Conservation (phyloP, 2,329 filamentous ascomycete genomes). For the Phyllosticta citribraziliensis region DNA sequence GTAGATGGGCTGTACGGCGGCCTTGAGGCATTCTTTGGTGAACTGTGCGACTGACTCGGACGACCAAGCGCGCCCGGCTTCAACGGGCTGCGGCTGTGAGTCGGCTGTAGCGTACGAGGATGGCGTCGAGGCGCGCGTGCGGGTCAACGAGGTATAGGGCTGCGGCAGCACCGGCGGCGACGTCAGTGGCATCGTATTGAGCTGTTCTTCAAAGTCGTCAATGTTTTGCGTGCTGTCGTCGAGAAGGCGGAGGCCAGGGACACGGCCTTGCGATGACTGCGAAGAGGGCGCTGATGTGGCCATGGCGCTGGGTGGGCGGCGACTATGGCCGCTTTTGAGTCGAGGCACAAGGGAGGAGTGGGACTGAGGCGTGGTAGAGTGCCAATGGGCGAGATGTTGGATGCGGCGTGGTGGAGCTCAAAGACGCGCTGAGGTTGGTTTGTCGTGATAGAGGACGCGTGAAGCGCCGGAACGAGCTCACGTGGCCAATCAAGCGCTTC, state of each 20-base stretch:
- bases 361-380: no score
- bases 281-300: not conserved
- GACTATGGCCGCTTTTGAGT: not conserved
- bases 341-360: not conserved
- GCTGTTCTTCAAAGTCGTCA: constrained; percentile 6
- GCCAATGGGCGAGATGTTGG: no score
- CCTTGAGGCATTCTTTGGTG: constrained; percentile 12
- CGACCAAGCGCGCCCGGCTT: not conserved
- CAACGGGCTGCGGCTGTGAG: not conserved
- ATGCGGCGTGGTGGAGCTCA: no score
- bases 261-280: not conserved
- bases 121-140: not conserved
- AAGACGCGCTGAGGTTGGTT: no score
- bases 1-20: constrained; percentile 1
- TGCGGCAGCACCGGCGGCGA: not conserved
- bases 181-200: not conserved
- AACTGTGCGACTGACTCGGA: constrained; percentile 6
- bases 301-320: not conserved
- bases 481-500: no score
- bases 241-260: not conserved
- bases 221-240: constrained; percentile 1
- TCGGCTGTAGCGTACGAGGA: not conserved
- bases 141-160: not conserved
- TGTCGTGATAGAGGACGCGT: no score
- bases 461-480: no score